Conservation (phyloP, 768 basidiomycete species). For the Clitopilus hobsonii region DNA sequence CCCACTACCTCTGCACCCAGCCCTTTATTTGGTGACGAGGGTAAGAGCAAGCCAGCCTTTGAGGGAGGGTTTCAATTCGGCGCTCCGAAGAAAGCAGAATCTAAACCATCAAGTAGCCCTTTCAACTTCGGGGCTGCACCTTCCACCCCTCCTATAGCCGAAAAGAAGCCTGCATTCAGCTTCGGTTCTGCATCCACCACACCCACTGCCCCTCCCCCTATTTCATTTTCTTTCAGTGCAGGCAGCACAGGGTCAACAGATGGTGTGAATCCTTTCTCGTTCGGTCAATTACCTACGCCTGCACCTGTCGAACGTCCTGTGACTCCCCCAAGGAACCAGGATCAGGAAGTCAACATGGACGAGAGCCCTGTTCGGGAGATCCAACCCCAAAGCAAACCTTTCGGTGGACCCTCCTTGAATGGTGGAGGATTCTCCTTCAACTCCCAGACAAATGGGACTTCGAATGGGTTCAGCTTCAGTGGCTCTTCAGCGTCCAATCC, state of each 20-base stretch:
- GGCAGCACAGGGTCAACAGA: constrained; percentile 35
- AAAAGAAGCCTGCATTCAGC: constrained; percentile 30
- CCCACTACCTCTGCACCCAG: background rate
- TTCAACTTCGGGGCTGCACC: constrained; percentile 44
- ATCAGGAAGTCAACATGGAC: constrained; percentile 74
- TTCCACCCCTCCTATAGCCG: constrained; percentile 25
- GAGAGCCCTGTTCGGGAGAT: constrained; percentile 73
- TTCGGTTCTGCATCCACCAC: constrained; percentile 31
- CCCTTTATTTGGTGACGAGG: background rate
- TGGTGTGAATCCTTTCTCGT: constrained; percentile 49
- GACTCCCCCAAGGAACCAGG: constrained; percentile 61
- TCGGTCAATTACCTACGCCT: constrained; percentile 34
- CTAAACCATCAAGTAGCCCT: constrained; percentile 15
- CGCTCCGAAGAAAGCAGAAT: constrained; percentile 11
- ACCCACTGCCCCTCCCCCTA: constrained; percentile 21
- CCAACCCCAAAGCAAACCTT: constrained; percentile 36
- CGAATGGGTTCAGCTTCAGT: constrained; percentile 29
- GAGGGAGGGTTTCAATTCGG: constrained; percentile 3
- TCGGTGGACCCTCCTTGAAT: constrained; percentile 31
- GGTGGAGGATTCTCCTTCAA: constrained; percentile 47
- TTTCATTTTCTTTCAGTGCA: constrained; percentile 46
- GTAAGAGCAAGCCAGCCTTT: constrained; percentile 2
- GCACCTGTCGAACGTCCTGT: constrained; percentile 39
- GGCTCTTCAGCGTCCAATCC: constrained; percentile 33
- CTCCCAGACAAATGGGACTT: constrained; percentile 15